Percentiles rank a stretch among this genome's conserved stretches.
Evolutionary conservation across 2,329 filamentous ascomycete genomes (phyloP).

Genomic region (Mycosphaerella sp.): DNA sequence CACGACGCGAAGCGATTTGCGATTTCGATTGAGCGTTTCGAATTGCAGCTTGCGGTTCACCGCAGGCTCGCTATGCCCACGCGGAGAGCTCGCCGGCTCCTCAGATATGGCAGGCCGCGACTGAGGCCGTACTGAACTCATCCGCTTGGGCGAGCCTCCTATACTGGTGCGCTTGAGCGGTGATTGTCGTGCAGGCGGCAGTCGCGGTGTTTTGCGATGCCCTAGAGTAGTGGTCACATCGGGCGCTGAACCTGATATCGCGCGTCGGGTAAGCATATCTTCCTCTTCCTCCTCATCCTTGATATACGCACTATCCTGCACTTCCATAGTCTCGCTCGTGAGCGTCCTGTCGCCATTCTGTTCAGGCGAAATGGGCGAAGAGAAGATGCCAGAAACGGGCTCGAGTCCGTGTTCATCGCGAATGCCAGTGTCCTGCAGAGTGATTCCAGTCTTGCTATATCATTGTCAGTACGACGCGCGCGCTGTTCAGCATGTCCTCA

Average conservation of each 20-base stretch:
- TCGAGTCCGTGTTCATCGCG: constrained; percentile 92
- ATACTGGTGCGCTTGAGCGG: constrained; percentile 60
- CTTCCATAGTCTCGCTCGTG: constrained; percentile 44
- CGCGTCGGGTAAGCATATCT: constrained; percentile 13
- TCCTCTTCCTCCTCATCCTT: neutral
- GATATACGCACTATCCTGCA: constrained; percentile 52
- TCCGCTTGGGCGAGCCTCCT: constrained; percentile 53
- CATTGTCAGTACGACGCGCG: constrained; percentile 15
- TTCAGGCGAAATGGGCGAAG: constrained; percentile 60
- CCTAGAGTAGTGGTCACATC: constrained; percentile 41
- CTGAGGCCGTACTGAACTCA: constrained; percentile 51
- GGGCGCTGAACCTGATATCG: constrained; percentile 43
- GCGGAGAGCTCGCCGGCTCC: constrained; percentile 14
- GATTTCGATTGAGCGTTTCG: constrained; percentile 21
- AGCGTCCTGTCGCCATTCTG: constrained; percentile 21
- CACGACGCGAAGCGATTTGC: constrained; percentile 24
- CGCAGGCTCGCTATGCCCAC: constrained; percentile 19
- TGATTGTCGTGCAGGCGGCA: constrained; percentile 47
- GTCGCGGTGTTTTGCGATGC: constrained; percentile 39
- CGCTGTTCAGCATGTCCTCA: neutral
- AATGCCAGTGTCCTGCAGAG: constrained; percentile 66
- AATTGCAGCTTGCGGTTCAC: constrained; percentile 33
- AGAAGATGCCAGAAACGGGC: constrained; percentile 79
- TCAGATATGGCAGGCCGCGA: constrained; percentile 15
- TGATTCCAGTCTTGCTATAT: constrained; percentile 79